A percentile compares a stretch with the other conserved stretches of the same genome.
Evolutionary conservation across 1,139 yeast species (phyloP).

Genomic region (Pichia sp.): DNA sequence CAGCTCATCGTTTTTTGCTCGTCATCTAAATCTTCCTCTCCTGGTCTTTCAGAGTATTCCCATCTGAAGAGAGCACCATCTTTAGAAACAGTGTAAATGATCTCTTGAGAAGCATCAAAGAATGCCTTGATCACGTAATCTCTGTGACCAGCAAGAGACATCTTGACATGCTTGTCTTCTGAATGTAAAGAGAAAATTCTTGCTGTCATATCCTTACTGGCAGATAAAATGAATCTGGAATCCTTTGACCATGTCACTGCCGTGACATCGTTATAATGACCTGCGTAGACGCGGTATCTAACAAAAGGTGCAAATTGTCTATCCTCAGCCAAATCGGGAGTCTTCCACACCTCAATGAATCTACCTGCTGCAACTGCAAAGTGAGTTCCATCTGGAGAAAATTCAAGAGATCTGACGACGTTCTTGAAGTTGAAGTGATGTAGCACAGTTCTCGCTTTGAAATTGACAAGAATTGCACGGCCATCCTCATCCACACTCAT

Average conservation of each 20-base stretch:
- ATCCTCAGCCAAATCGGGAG: slow-evolving; percentile 68
- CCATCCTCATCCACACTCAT: slow-evolving; percentile 91
- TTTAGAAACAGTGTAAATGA: slow-evolving; percentile 82
- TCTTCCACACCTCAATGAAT: slow-evolving; percentile 88
- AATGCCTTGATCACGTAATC: slow-evolving; percentile 85
- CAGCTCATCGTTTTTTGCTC: slow-evolving; percentile 44
- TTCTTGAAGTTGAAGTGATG: slow-evolving; percentile 94
- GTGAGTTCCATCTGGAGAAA: slow-evolving; percentile 82
- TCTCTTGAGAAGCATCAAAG: slow-evolving; percentile 79
- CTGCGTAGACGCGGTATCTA: slow-evolving; percentile 83
- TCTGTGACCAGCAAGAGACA: slow-evolving; percentile 87
- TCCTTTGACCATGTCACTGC: slow-evolving; percentile 86
- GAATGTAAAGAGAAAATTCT: slow-evolving; percentile 74
- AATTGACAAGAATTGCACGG: slow-evolving; percentile 85
- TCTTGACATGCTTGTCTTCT: slow-evolving; percentile 72
- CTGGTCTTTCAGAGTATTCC: slow-evolving; percentile 62
- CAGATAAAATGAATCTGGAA: slow-evolving; percentile 76
- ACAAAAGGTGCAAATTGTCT: slow-evolving; percentile 95
- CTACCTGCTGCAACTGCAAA: slow-evolving; percentile 85
- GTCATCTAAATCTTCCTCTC: slow-evolving; percentile 33
- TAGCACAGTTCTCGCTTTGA: slow-evolving; percentile 74
- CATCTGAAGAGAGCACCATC: slow-evolving; percentile 94
- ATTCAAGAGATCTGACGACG: slow-evolving; percentile 62
- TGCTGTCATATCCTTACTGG: slow-evolving; percentile 87
- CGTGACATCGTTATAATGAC: slow-evolving; percentile 80